phyloP scores from a whole-genome alignment of 2,329 filamentous ascomycete species.

The Albophoma yamanashiensis region DNA sequence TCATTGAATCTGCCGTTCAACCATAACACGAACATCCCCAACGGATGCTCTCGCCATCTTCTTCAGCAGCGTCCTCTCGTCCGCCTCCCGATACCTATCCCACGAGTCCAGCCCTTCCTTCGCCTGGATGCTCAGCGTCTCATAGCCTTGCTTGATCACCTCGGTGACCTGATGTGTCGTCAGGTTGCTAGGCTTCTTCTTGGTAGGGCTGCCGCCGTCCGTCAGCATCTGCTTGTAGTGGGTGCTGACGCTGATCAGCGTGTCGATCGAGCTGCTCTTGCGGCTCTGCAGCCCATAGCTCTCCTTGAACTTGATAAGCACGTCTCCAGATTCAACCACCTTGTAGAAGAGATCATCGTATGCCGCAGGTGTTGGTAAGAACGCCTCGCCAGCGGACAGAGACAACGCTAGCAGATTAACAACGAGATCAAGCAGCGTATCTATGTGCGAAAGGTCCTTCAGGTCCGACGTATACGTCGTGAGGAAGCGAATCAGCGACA shows the following conservation, averaged over 20 bases:
- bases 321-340: constrained; percentile 81
- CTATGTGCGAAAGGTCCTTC: constrained; percentile 55
- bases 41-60: constrained; percentile 75
- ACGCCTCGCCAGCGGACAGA: constrained; percentile 78
- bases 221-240: constrained; percentile 83
- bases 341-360: constrained; percentile 99
- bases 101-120: constrained; percentile 79
- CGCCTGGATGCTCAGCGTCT: constrained; percentile 83
- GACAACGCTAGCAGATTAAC: constrained; percentile 77
- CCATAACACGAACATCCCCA: constrained; percentile 40
- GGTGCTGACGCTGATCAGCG: constrained; percentile 67
- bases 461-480: constrained; percentile 78
- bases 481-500: constrained; percentile 82
- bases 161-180: constrained; percentile 77
- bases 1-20: constrained; percentile 23
- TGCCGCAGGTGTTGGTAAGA: constrained; percentile 74
- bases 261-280: constrained; percentile 65
- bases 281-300: constrained; percentile 54
- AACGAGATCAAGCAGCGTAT: constrained; percentile 63
- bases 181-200: constrained; percentile 51
- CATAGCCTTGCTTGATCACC: constrained; percentile 93
- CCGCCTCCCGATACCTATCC: constrained; percentile 78
- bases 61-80: constrained; percentile 77
- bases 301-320: constrained; percentile 71
- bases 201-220: constrained; percentile 29